phyloP scores from a whole-genome alignment of 2,329 filamentous ascomycete genomes.

The Aureobasidium musti region DNA sequence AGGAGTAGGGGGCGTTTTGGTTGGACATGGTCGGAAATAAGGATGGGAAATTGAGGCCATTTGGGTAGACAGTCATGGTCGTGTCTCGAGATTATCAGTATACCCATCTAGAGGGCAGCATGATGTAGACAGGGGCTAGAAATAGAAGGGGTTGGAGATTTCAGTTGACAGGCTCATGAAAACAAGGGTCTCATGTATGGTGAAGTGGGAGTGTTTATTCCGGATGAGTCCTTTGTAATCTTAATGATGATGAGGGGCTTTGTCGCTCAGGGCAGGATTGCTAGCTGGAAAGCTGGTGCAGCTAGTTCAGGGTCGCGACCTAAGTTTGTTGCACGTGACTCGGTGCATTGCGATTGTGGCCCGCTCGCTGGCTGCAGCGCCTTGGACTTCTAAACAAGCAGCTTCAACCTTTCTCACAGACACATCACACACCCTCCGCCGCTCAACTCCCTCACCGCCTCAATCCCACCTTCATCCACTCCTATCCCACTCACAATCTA shows the following conservation, averaged over 20 bases:
- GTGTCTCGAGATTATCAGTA: constrained; percentile 7
- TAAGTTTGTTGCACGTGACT: neutral
- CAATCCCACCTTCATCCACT: constrained; percentile 2
- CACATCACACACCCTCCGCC: constrained; percentile 18
- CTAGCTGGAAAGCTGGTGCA: neutral
- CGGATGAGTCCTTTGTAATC: constrained; percentile 5
- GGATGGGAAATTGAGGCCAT: constrained; percentile 12
- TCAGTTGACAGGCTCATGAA: neutral
- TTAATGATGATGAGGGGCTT: constrained; percentile 9
- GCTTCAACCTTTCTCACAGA: constrained; percentile 23
- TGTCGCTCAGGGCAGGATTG: constrained; percentile 7
- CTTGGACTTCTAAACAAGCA: constrained; percentile 25
- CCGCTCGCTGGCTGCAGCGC: neutral
- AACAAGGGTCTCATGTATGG: neutral
- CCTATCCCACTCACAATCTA: constrained; percentile 9
- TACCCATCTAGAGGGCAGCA: neutral
- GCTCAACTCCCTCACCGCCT: constrained; percentile 16
- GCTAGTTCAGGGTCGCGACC: constrained; percentile 1
- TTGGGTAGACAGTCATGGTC: constrained; percentile 7
- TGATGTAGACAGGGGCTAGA: neutral
- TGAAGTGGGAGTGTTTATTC: neutral
- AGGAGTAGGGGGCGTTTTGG: constrained; percentile 1
- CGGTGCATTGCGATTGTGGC: neutral
- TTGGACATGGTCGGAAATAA: neutral
- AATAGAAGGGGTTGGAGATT: constrained; percentile 8